Percentiles rank a stretch among this genome's conserved stretches.
Conservation (phyloP, 495 filamentous ascomycete genomes). For the Penicillium fimorum region DNA sequence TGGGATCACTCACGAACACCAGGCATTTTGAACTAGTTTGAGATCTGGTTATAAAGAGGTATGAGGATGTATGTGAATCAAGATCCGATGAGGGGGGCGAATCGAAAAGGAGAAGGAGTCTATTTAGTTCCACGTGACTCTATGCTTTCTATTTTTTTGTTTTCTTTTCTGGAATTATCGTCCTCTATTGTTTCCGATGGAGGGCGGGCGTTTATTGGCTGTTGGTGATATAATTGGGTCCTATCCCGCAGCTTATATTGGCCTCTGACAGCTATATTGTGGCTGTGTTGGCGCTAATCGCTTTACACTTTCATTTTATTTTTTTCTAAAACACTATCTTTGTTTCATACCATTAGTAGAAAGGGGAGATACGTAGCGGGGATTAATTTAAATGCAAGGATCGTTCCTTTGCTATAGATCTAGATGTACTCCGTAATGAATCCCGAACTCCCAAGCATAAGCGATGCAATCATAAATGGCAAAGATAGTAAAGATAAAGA, state of each 20-base stretch:
- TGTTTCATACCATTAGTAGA: neutral
- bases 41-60: neutral
- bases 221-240: constrained; percentile 3
- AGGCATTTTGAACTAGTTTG: constrained; percentile 5
- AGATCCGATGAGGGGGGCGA: neutral
- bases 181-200: neutral
- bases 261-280: constrained; percentile 12
- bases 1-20: constrained; percentile 10
- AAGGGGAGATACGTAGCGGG: neutral
- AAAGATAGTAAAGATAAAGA: neutral
- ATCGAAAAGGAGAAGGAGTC: constrained; percentile 3
- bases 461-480: neutral
- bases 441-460: neutral
- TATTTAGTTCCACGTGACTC: constrained; percentile 8
- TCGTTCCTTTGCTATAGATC: neutral
- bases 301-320: constrained; percentile 6
- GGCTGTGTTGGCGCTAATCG: constrained; percentile 11
- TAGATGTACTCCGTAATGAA: neutral
- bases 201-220: neutral
- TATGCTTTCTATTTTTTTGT: neutral
- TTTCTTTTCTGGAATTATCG: neutral
- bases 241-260: constrained; percentile 8
- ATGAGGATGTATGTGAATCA: neutral
- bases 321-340: neutral
- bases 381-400: neutral